phyloP scores from a whole-genome alignment of 75 land plant species.

The Pinus taeda region DNA sequence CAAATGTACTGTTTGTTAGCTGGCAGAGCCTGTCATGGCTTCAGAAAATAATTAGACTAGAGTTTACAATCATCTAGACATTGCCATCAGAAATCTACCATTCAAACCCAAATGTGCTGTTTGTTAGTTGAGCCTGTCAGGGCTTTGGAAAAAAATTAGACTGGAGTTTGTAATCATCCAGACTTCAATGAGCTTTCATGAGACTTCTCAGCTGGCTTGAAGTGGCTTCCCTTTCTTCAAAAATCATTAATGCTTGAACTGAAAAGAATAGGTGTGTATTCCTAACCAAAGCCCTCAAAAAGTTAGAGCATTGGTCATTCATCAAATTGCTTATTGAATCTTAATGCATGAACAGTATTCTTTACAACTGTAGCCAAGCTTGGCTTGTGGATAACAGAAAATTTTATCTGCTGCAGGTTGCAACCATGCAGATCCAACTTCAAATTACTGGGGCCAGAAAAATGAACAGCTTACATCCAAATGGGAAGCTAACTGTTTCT shows the following conservation, averaged over 20 bases:
- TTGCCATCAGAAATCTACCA: not conserved
- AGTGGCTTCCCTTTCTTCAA: not conserved
- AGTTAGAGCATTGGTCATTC: not conserved
- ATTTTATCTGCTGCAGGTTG: not conserved
- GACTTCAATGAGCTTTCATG: not conserved
- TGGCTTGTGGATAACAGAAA: not conserved
- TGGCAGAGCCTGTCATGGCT: not conserved
- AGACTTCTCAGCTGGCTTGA: not conserved
- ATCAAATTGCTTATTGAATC: not conserved
- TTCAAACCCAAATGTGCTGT: not conserved
- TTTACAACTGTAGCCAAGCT: not conserved
- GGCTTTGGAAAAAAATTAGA: not conserved
- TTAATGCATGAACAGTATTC: not conserved
- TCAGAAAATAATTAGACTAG: not conserved
- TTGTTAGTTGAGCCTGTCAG: not conserved
- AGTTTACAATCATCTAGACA: too few species aligned
- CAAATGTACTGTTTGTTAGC: not conserved
- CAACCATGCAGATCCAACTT: not conserved
- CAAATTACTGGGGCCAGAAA: slow-evolving; percentile 1
- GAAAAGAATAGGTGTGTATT: not conserved
- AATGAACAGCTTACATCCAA: not conserved
- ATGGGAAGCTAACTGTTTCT: not conserved
- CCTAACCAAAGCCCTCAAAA: not conserved
- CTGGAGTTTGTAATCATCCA: not conserved
- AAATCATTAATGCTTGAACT: not conserved